phyloP scores from a whole-genome alignment of 2,329 filamentous ascomycete genomes.

The Coleophoma crateriformis region DNA sequence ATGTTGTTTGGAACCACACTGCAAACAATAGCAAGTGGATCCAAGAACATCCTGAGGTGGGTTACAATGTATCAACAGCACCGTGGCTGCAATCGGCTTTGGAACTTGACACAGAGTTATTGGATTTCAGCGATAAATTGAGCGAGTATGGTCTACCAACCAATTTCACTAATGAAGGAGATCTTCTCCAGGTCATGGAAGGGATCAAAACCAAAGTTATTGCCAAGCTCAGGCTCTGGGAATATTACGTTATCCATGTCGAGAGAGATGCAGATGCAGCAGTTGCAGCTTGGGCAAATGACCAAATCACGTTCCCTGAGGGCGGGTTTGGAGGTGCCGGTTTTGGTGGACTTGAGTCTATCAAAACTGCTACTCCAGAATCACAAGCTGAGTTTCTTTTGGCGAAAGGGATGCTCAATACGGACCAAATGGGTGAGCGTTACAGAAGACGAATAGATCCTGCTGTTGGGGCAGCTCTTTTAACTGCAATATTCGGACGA shows the following conservation, averaged over 20 bases:
- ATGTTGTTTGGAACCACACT: slow-evolving; percentile 98
- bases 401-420: slow-evolving; percentile 64
- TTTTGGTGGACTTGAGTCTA: slow-evolving; percentile 43
- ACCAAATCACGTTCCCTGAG: slow-evolving; percentile 48
- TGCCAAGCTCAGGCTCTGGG: slow-evolving; percentile 75
- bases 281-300: slow-evolving; percentile 65
- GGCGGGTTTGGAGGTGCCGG: slow-evolving; percentile 41
- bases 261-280: slow-evolving; percentile 64
- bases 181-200: slow-evolving; percentile 77
- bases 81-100: slow-evolving; percentile 71
- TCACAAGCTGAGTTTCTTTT: slow-evolving; percentile 51
- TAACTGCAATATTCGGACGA: slow-evolving; percentile 63
- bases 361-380: slow-evolving; percentile 48
- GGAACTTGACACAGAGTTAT: slow-evolving; percentile 71
- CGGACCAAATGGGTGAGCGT: slow-evolving; percentile 72
- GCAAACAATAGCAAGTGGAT: slow-evolving; percentile 95
- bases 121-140: slow-evolving; percentile 58
- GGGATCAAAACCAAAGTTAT: slow-evolving; percentile 78
- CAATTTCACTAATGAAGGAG: slow-evolving; percentile 62
- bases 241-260: slow-evolving; percentile 84
- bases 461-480: slow-evolving; percentile 60
- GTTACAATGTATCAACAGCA: slow-evolving; percentile 89
- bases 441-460: slow-evolving; percentile 69
- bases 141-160: slow-evolving; percentile 68
- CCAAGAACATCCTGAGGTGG: slow-evolving; percentile 87